A percentile compares a stretch with the other conserved stretches of the same genome.
phyloP scores from a whole-genome alignment of 2,329 filamentous ascomycete genomes.

The Pseudopithomyces maydicus region DNA sequence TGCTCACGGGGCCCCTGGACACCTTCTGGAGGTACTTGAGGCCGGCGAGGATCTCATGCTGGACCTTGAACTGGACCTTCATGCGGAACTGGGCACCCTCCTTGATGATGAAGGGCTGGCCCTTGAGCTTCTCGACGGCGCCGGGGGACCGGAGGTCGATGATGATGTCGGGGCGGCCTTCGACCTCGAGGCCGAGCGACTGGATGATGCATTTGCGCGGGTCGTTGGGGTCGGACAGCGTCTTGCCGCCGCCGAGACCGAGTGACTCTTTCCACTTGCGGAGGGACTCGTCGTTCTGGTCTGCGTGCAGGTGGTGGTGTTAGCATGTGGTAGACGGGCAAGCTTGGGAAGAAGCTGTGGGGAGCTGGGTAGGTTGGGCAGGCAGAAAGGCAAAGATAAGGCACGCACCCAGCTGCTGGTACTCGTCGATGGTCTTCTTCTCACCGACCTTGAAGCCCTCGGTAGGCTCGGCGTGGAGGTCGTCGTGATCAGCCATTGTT shows the following conservation, averaged over 20 bases:
- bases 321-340: constrained; percentile 4
- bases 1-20: constrained; percentile 84
- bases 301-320: constrained; percentile 43
- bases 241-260: constrained; percentile 71
- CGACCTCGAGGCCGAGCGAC: constrained; percentile 83
- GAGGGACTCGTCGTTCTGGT: constrained; percentile 85
- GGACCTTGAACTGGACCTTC: constrained; percentile 91
- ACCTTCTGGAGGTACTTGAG: constrained; percentile 95
- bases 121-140: constrained; percentile 77
- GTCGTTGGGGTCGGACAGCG: constrained; percentile 66
- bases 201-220: constrained; percentile 92
- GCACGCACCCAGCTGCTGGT: constrained; percentile 85
- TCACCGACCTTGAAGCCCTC: constrained; percentile 98
- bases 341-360: background rate
- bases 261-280: constrained; percentile 98
- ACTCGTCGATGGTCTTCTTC: constrained; percentile 97
- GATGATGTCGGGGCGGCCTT: constrained; percentile 81
- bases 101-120: constrained; percentile 96
- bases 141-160: constrained; percentile 82
- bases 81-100: constrained; percentile 93
- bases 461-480: constrained; percentile 84
- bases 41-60: constrained; percentile 94
- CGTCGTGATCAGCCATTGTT: constrained; percentile 60
- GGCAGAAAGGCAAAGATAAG: background rate
- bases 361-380: constrained; percentile 2